These are phyloP conservation scores for Fusarium solani-melongenae DNA, from an alignment of 2,329 filamentous ascomycete genomes.

Conservation along the genomic window DNA sequence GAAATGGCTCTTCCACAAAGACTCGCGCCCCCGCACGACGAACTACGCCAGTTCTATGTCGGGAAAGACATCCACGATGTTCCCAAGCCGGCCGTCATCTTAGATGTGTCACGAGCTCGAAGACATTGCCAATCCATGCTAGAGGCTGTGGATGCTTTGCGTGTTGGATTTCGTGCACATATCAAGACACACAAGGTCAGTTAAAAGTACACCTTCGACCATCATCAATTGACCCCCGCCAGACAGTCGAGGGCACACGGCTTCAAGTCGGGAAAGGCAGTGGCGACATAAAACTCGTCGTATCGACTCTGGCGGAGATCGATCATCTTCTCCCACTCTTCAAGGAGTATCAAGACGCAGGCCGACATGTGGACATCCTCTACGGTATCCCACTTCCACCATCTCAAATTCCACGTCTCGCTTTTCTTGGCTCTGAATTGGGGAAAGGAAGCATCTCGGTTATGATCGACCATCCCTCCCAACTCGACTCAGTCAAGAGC, in stretches of 20 bases:
- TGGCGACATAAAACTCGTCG: slow-evolving; percentile 63
- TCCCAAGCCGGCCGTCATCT: slow-evolving; percentile 65
- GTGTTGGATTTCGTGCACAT: slow-evolving; percentile 69
- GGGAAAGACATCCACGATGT: slow-evolving; percentile 48
- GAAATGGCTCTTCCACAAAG: slow-evolving; percentile 40
- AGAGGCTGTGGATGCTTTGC: slow-evolving; percentile 57
- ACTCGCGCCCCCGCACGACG: slow-evolving; percentile 5
- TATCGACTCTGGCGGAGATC: slow-evolving; percentile 69
- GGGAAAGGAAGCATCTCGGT: slow-evolving; percentile 60
- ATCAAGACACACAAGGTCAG: slow-evolving; percentile 74
- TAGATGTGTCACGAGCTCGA: slow-evolving; percentile 64
- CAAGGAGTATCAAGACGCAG: slow-evolving; percentile 47
- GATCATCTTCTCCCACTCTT: slow-evolving; percentile 65
- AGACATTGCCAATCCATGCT: slow-evolving; percentile 70
- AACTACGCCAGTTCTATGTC: slow-evolving; percentile 40
- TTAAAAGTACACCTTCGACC: rapidly evolving
- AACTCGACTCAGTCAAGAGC: slow-evolving; percentile 50
- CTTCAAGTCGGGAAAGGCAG: slow-evolving; percentile 62
- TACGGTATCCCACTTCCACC: slow-evolving; percentile 70
- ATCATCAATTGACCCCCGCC: rapidly evolving
- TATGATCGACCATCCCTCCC: slow-evolving; percentile 67
- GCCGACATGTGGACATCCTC: slow-evolving; percentile 54
- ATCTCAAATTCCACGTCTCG: slow-evolving; percentile 63
- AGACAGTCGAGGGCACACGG: slow-evolving; percentile 66
- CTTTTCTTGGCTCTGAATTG: slow-evolving; percentile 56